Conservation (phyloP, 352 stramenopile genomes). For the Phytopythium cucurbitacearum region DNA sequence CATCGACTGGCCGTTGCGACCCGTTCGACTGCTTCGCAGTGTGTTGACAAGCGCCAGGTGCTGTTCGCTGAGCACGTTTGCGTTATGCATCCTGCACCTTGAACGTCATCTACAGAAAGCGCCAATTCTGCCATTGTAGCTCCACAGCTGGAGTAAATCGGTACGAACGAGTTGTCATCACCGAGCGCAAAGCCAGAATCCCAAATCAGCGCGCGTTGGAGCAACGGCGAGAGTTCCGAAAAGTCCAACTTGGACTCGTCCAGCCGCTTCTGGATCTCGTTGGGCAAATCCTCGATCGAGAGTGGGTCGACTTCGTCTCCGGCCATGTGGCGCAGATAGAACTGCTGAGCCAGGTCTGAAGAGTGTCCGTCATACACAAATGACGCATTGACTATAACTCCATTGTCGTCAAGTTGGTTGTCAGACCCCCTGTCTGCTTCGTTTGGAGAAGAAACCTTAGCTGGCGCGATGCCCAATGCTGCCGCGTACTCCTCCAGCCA, state of each 20-base stretch:
- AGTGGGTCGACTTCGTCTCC: slow-evolving; percentile 6
- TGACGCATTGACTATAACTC: slow-evolving; percentile 6
- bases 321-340: slow-evolving; percentile 17
- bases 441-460: background rate
- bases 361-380: slow-evolving; percentile 24
- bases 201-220: slow-evolving; percentile 32
- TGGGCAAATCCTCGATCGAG: slow-evolving; percentile 7
- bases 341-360: slow-evolving; percentile 31
- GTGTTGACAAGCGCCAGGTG: background rate
- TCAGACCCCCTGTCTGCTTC: background rate
- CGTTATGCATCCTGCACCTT: slow-evolving; percentile 13
- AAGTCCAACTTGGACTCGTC: slow-evolving; percentile 12
- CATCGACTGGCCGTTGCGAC: background rate
- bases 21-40: background rate
- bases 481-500: slow-evolving; percentile 21
- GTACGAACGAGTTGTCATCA: slow-evolving; percentile 7
- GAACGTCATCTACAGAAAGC: slow-evolving; percentile 9
- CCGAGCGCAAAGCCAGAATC: slow-evolving; percentile 24
- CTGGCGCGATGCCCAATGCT: background rate
- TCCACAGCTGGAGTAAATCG: slow-evolving; percentile 22
- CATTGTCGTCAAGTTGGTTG: slow-evolving; percentile 10
- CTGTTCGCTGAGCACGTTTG: slow-evolving; percentile 1
- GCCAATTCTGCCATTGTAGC: slow-evolving; percentile 33
- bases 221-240: slow-evolving; percentile 15
- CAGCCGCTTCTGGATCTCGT: slow-evolving; percentile 16